These are phyloP conservation scores for Sporothrix mexicana DNA, from an alignment of 2,329 filamentous ascomycete species.

Conservation along the genomic window DNA sequence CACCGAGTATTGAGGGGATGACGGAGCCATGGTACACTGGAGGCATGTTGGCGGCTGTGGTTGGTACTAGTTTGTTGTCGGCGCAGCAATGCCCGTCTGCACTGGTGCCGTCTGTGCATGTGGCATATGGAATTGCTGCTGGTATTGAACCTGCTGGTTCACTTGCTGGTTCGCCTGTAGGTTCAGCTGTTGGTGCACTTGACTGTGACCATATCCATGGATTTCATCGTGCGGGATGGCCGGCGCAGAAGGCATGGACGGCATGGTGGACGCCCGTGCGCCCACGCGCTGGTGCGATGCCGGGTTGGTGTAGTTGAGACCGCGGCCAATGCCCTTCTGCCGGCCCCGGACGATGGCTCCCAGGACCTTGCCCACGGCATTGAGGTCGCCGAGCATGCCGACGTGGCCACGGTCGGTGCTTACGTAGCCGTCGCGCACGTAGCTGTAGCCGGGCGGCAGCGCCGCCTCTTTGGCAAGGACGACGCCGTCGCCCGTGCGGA, in stretches of 20 bases:
- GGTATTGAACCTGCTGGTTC: no score
- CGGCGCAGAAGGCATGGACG: neutral
- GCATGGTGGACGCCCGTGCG: neutral
- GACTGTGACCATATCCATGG: neutral
- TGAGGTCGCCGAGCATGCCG: conserved; percentile 82
- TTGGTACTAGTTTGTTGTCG: neutral
- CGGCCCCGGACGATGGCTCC: conserved; percentile 70
- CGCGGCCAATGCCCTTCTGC: conserved; percentile 73
- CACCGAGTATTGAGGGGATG: neutral
- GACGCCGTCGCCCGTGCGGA: conserved; percentile 87
- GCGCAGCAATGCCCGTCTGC: no score
- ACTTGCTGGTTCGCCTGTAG: no score
- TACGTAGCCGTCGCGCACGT: conserved; percentile 75
- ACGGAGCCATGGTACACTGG: no score
- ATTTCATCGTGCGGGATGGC: neutral
- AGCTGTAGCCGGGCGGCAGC: conserved; percentile 78
- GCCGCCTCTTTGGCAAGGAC: conserved; percentile 85
- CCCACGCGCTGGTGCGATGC: neutral
- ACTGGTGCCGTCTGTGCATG: no score
- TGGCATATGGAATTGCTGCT: no score
- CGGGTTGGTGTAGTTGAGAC: conserved; percentile 40
- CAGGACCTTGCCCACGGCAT: conserved; percentile 77
- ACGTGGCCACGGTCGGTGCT: conserved; percentile 86
- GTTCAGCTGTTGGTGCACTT: no score
- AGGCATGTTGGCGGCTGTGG: neutral